phyloP scores from a whole-genome alignment of 352 stramenopile species.

The Pythium rishiriense region DNA sequence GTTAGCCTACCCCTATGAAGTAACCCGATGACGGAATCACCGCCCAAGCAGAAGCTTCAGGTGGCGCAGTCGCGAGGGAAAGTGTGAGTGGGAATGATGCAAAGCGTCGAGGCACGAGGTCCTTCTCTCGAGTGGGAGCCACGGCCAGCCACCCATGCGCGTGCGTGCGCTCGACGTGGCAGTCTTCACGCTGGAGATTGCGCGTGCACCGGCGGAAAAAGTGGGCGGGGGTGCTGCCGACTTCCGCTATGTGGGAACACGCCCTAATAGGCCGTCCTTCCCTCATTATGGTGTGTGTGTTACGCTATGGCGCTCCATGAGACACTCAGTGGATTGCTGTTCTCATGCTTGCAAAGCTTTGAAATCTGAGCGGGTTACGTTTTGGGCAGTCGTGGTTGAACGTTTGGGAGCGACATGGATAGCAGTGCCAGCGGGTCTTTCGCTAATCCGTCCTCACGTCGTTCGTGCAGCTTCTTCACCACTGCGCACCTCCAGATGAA shows the following conservation, averaged over 20 bases:
- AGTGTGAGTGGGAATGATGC: neutral
- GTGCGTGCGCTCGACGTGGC: slow-evolving; percentile 1
- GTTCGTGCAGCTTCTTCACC: neutral
- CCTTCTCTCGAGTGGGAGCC: slow-evolving; percentile 4
- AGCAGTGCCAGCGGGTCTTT: neutral
- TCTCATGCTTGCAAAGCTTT: too few species aligned
- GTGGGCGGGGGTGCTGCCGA: neutral
- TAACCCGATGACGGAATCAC: slow-evolving; percentile 19
- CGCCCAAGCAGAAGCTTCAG: slow-evolving; percentile 10
- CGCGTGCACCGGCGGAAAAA: slow-evolving; percentile 2
- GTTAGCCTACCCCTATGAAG: slow-evolving; percentile 10
- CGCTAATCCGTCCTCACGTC: neutral
- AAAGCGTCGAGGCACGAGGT: neutral
- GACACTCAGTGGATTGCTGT: too few species aligned
- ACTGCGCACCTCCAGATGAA: neutral
- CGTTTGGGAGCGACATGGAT: neutral
- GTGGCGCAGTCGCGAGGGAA: slow-evolving; percentile 16
- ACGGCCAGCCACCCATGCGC: neutral
- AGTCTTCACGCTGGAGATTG: neutral
- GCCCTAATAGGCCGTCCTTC: too few species aligned
- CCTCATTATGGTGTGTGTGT: too few species aligned
- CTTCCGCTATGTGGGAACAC: neutral
- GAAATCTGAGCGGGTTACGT: too few species aligned
- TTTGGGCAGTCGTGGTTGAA: too few species aligned
- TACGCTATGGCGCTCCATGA: too few species aligned